These are phyloP conservation scores for Leishmania lainsoni DNA, from an alignment of 208 protist genomes.

Conservation along the genomic window DNA sequence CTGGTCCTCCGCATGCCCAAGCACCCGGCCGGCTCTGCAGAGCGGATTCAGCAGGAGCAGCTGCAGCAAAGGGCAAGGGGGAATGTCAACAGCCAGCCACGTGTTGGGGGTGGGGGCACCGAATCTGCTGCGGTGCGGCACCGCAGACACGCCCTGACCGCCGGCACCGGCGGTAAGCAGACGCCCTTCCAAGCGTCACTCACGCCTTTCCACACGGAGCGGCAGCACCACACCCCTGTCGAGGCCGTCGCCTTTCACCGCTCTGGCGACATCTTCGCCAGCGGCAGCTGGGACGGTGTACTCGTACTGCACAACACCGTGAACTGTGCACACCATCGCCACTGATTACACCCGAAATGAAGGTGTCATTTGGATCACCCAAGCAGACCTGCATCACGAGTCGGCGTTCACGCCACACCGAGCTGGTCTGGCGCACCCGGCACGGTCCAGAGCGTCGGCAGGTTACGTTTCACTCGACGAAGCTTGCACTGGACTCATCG, in stretches of 20 bases:
- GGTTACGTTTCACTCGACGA: constrained; percentile 17
- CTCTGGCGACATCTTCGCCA: constrained; percentile 73
- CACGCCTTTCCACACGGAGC: constrained; percentile 47
- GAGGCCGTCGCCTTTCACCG: constrained; percentile 63
- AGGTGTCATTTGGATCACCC: neutral
- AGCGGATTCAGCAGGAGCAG: constrained; percentile 16
- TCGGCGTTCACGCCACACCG: neutral
- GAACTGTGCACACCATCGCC: constrained; percentile 21
- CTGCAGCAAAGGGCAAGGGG: neutral
- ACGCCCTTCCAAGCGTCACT: neutral
- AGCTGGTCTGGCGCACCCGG: constrained; percentile 7
- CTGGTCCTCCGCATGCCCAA: constrained; percentile 31
- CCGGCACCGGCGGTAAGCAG: neutral
- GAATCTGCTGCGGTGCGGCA: neutral
- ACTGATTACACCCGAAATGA: constrained; percentile 9
- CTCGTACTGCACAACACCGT: constrained; percentile 56
- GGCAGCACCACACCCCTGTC: constrained; percentile 69
- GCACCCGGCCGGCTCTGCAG: constrained; percentile 14
- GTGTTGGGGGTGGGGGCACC: neutral
- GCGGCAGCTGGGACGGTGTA: constrained; percentile 71
- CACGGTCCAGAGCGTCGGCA: constrained; percentile 16
- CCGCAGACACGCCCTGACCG: neutral
- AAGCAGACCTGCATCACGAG: neutral
- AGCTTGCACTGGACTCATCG: constrained; percentile 33
- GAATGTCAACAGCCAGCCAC: neutral